Base-by-base conservation (phyloP, 352 stramenopile genomes). In the Phytophthora vignae region DNA sequence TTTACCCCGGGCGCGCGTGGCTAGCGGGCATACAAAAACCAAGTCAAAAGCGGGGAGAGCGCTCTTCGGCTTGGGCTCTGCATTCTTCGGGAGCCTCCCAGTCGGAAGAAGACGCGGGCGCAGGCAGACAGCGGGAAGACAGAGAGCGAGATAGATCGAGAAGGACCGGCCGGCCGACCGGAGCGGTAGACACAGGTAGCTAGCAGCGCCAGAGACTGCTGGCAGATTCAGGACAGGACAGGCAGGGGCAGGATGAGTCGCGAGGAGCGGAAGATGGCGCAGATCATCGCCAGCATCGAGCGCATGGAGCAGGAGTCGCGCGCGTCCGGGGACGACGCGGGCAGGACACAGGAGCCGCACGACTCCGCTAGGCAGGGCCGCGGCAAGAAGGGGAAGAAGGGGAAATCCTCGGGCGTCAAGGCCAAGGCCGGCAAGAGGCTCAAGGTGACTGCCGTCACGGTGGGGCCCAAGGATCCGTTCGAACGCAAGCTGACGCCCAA, bases 281-380 rank as follows among this genome's bases (percentile, higher is more conserved):
- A 92, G 72, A 92, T 92, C 63, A 90, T 90, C 70, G 85, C 85
- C 49, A 90, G 79, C 55, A 92, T 92, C 69, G 85, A 92, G 79
- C 84, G 84, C 70, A 91, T 91, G 83, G 83, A 91, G 72, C 83
- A 90, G 80, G 79, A 83, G 62, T 72, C 74, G 49, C 70, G 73
- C 31, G 69, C 59, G 40, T 72, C 56, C 19, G 31, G 64, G 59
- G 36, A 74, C 50, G 65, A 70, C 64, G 50, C 38, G 14, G 42
- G n/a, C 44, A 66, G 36, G 31, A 38, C 58, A 15, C 70, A 76
- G 56, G 74, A 78, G 21, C 59, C 60, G 22, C 38, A 67, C 14
- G 69, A 81, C 29, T 68, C 59, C 52, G 71, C 60, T 8, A 76
- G 64, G 50, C 69, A 74, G 55, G 54, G 44, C 27, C 60, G 70